Evolutionary conservation across 768 basidiomycete species (phyloP).

Genomic region (Amanita inopinata): DNA sequence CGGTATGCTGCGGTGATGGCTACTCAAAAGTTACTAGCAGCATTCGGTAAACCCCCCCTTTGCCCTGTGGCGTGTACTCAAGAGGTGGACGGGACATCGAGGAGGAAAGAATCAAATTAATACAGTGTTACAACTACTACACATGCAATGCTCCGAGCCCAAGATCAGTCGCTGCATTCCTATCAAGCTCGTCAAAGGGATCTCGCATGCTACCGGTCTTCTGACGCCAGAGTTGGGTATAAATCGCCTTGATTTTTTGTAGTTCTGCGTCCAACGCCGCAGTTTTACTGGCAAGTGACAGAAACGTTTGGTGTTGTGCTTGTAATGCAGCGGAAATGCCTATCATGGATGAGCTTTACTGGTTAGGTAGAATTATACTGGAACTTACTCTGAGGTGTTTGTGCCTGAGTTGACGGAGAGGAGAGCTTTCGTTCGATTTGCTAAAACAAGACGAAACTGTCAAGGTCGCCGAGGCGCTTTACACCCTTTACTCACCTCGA

Average conservation of each 20-base stretch:
- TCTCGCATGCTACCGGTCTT: slow-evolving; percentile 78
- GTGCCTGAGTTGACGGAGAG: slow-evolving; percentile 51
- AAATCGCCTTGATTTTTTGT: slow-evolving; percentile 65
- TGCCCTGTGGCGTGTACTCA: neutral
- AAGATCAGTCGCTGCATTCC: slow-evolving; percentile 22
- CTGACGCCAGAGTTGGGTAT: slow-evolving; percentile 70
- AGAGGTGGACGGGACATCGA: neutral
- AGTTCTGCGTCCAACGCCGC: slow-evolving; percentile 66
- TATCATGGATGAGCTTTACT: slow-evolving; percentile 18
- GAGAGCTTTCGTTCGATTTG: slow-evolving; percentile 81
- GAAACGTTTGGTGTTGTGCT: slow-evolving; percentile 70
- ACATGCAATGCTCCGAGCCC: slow-evolving; percentile 34
- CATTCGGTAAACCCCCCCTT: too few species aligned
- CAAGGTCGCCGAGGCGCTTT: slow-evolving; percentile 2
- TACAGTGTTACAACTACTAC: slow-evolving; percentile 15
- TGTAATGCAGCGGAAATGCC: slow-evolving; percentile 71
- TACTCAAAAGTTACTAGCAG: too few species aligned
- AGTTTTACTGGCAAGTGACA: slow-evolving; percentile 67
- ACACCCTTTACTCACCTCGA: slow-evolving; percentile 50
- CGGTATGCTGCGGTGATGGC: too few species aligned
- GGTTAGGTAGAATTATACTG: slow-evolving; percentile 5
- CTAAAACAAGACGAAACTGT: slow-evolving; percentile 22
- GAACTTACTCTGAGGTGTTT: slow-evolving; percentile 66
- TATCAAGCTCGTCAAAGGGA: slow-evolving; percentile 54
- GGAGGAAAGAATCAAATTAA: too few species aligned